Conservation (phyloP, 441 rosid species). For the Arabidopsis lyrata region DNA sequence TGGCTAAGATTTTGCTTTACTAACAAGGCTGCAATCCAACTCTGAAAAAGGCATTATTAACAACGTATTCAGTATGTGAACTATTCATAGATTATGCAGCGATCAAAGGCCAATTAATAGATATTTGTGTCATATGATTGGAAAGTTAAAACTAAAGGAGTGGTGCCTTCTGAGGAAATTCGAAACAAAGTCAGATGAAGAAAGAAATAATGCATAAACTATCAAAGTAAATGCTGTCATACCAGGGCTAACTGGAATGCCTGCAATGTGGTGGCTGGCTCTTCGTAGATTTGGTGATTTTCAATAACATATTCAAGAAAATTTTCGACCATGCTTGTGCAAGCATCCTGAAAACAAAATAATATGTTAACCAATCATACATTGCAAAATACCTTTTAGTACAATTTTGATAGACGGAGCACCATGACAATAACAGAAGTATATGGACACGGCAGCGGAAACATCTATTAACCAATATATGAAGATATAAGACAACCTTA, state of each 20-base stretch:
- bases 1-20: constrained; percentile 67
- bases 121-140: not conserved
- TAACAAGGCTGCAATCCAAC: constrained; percentile 75
- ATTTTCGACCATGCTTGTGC: constrained; percentile 59
- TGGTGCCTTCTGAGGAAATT: constrained; percentile 4
- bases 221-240: constrained; percentile 43
- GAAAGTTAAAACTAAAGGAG: constrained; percentile 14
- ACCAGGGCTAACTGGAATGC: constrained; percentile 95
- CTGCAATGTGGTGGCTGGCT: constrained; percentile 69
- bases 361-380: constrained; percentile 29
- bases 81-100: constrained; percentile 22
- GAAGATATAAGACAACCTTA: constrained; percentile 16
- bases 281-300: constrained; percentile 65
- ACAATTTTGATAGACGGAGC: constrained; percentile 19
- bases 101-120: constrained; percentile 23
- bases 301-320: constrained; percentile 81
- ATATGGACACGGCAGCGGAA: constrained; percentile 18
- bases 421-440: constrained; percentile 22
- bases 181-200: constrained; percentile 5
- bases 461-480: constrained; percentile 21
- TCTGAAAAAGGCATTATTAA: constrained; percentile 32
- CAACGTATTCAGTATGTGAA: constrained; percentile 24
- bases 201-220: constrained; percentile 36
- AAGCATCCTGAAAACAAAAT: constrained; percentile 68
- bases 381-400: constrained; percentile 17